Evolutionary conservation across 176 grass and related monocot species (phyloP).

Genomic region (Bolboschoenus planiculmis): DNA sequence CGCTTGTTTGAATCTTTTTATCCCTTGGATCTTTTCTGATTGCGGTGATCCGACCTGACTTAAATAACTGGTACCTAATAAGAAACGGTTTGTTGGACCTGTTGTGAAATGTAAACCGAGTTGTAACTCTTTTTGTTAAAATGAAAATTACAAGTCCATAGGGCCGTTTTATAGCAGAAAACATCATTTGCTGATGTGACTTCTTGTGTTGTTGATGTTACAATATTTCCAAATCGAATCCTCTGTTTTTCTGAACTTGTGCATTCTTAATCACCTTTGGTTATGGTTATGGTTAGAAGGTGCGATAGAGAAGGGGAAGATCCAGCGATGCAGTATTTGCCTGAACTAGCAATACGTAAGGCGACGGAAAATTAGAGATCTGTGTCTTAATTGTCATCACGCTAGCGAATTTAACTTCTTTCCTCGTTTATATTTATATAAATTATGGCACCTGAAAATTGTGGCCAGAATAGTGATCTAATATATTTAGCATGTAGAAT

Average conservation of each 20-base stretch:
- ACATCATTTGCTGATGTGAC: too few relatives aligned
- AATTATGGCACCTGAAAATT: not conserved
- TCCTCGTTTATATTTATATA: too few relatives aligned
- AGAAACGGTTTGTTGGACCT: not conserved
- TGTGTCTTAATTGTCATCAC: not conserved
- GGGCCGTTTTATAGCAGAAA: not conserved
- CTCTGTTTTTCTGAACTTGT: not conserved
- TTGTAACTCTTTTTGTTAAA: not conserved
- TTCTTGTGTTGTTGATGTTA: not conserved
- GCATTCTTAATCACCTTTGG: not conserved
- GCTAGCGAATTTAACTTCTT: too few relatives aligned
- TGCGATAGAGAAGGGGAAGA: too few relatives aligned
- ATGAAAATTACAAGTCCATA: not conserved
- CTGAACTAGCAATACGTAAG: too few relatives aligned
- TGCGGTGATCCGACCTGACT: not conserved
- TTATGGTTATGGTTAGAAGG: too few relatives aligned
- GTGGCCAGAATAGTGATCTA: too few relatives aligned
- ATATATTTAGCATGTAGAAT: not conserved
- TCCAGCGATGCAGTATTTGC: too few relatives aligned
- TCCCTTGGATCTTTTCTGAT: not conserved
- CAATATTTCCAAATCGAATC: too few relatives aligned
- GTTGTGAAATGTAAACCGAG: not conserved
- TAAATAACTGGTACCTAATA: not conserved
- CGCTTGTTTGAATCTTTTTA: not conserved
- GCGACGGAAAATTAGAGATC: not conserved